phyloP scores from a whole-genome alignment of 768 basidiomycete genomes.

The Boletus rex-veris region DNA sequence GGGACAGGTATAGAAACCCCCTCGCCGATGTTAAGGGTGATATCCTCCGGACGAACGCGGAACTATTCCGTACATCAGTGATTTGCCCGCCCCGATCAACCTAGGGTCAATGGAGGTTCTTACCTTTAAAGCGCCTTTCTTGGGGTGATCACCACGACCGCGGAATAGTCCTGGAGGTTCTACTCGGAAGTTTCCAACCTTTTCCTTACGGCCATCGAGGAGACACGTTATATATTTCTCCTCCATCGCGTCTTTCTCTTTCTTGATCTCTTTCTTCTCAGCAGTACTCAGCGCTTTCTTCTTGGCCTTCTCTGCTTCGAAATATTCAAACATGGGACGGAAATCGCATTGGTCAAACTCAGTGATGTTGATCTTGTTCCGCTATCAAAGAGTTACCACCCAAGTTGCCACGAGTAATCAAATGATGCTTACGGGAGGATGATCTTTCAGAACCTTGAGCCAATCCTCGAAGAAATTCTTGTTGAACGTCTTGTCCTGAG shows the following conservation, averaged over 20 bases:
- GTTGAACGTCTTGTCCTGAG: slow-evolving; percentile 82
- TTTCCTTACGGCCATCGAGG: slow-evolving; percentile 97
- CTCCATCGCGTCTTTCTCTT: slow-evolving; percentile 78
- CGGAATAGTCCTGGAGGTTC: slow-evolving; percentile 99
- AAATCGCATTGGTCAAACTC: slow-evolving; percentile 87
- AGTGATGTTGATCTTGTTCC: slow-evolving; percentile 69
- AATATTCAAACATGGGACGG: slow-evolving; percentile 88
- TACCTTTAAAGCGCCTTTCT: slow-evolving; percentile 94
- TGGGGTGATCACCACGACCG: slow-evolving; percentile 97
- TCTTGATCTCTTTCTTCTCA: slow-evolving; percentile 91
- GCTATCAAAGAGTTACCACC: slow-evolving; percentile 37
- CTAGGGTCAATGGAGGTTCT: slow-evolving; percentile 12
- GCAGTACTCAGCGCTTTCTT: slow-evolving; percentile 82
- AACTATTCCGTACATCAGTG: slow-evolving; percentile 42
- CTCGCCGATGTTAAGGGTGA: slow-evolving; percentile 90
- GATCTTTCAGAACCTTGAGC: slow-evolving; percentile 65
- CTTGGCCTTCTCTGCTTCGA: slow-evolving; percentile 88
- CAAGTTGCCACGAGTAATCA: slow-evolving; percentile 1
- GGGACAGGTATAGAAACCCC: slow-evolving; percentile 74
- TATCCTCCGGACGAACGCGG: slow-evolving; percentile 91
- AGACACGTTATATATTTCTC: slow-evolving; percentile 79
- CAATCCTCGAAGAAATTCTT: slow-evolving; percentile 97
- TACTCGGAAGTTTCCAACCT: slow-evolving; percentile 95
- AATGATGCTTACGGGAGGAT: slow-evolving; percentile 71
- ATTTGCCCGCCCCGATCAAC: background rate